phyloP scores from a whole-genome alignment of 768 basidiomycete species.

The Rossbeevera mucosa region DNA sequence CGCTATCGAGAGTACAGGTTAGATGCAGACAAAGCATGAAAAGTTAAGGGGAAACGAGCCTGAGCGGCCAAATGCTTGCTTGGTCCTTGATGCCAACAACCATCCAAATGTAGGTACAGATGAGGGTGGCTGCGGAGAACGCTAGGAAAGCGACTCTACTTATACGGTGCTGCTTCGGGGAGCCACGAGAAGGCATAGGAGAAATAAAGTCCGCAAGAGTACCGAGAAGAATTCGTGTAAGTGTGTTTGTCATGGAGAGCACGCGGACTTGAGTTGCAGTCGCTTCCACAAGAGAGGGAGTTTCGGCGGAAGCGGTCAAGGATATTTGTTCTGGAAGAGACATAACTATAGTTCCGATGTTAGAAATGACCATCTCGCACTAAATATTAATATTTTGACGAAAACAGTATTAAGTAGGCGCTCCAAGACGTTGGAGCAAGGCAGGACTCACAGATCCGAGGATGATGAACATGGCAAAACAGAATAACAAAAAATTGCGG shows the following conservation, averaged over 20 bases:
- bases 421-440: too few relatives aligned
- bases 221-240: conserved; percentile 63
- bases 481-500: conserved; percentile 62
- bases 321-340: conserved; percentile 45
- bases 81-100: conserved; percentile 44
- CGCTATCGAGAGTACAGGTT: conserved; percentile 32
- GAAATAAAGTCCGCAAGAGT: conserved; percentile 70
- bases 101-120: conserved; percentile 53
- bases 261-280: conserved; percentile 65
- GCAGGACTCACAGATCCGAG: conserved; percentile 60
- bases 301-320: conserved; percentile 5
- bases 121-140: conserved; percentile 45
- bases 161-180: conserved; percentile 44
- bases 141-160: conserved; percentile 62
- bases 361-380: conserved; percentile 82
- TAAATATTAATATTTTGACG: conserved; percentile 24
- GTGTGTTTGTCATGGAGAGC: conserved; percentile 66
- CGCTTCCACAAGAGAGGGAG: conserved; percentile 30
- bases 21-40: background rate
- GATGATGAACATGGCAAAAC: conserved; percentile 44
- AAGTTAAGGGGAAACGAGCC: conserved; percentile 36
- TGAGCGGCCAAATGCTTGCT: conserved; percentile 62
- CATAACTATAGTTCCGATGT: conserved; percentile 71
- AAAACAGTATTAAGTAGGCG: background rate
- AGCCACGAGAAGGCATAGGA: conserved; percentile 46